Evolutionary conservation across 148 eudicot species (phyloP), one percentile per base, ranked within the genome.

Genomic region (Camellia lanceoleosa): DNA sequence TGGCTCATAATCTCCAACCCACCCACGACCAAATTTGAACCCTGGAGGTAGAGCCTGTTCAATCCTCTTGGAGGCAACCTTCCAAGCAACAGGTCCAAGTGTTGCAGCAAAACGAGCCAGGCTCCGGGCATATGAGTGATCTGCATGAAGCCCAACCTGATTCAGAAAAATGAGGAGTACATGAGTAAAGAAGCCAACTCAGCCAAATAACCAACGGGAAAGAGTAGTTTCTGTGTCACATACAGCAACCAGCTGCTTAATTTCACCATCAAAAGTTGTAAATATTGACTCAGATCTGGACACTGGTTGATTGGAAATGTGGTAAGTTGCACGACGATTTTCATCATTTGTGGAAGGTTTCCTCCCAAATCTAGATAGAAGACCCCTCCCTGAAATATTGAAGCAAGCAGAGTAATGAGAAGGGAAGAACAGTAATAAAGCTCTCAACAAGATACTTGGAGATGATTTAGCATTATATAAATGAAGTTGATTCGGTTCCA

Each of bases 1-100:
- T 71, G 98, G 94, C 77, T 95, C 97, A 65, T 85, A 92, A 80
- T 93, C 99, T 72, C 92, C 99, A 51, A 96, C 90, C 99, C 99
- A 96, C 16, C 99, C 98, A n/a, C 88, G 98, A 16, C 97, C 99
- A 82, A 85, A 93, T 82, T 93, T 90, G 70, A 80, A 83, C 63
- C 86, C 98, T 9, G 83, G 83, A 82, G 98, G 93, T 68, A 96
- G 86, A 68, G 88, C 89, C 84, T 89, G 89, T 72, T 90, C 94
- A 76, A 96, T 92, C 77, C 87, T 92, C 81, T 86, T 85, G 41
- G 99, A 92, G 30, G 99, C 97, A 47, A 88, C 79, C 81, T 80
- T 85, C 99, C 99, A 93, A 78, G 98, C 98, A 81, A 85, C 85
- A 41, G 98, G 86, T 44, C 99, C 98, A 77, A 96, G 95, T 77